Base-by-base conservation (phyloP, 202 grass and related monocot genomes). In the Setaria viridis region DNA sequence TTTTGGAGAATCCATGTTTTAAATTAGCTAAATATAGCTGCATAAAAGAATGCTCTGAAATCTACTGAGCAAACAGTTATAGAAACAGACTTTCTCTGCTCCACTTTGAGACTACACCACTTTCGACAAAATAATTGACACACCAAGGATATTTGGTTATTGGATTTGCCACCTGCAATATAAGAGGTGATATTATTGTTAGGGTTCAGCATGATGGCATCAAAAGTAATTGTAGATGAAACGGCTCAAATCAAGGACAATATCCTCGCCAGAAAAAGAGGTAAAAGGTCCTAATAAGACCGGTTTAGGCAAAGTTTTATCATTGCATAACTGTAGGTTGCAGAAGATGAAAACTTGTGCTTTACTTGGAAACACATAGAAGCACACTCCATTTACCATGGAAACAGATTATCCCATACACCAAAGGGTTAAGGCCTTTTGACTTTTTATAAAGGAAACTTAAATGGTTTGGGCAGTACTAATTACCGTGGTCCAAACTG, bases 141-240 rank as follows among this genome's bases (percentile, higher is more conserved):
- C 30, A 20, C 12, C 30, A 94, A 97, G 92, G 95, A 97, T 97
- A 98, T 98, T 95, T 98, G 33, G 93, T 94, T 79, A 99, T 93
- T 56, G 97, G 97, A 85, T 99, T 99, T 82, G 94, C 94, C 74
- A 99, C 93, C 97, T 99, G 91, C 82, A 90, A 81, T 9, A 72
- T 25, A 55, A 65, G 47, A 88, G 8, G 12, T 37, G 78, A 56
- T 11, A 85, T 79, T 72, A 55, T 80, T 74, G 63, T 47, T 4
- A 9, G n/a, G 6, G 64, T 21, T 45, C 7, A 46, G 30, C 74
- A 86, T 58, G 37, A 57, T 15, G 11, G 4, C 10, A 30, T 0
- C 54, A 53, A 74, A 81, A 4, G 32, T 53, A 78, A 17, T 15
- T 65, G 41, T 9, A 81, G 17, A 77, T 77, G 11, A 49, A 4